Evolutionary conservation across 768 basidiomycete species (phyloP), one percentile per base, ranked within the genome.

Genomic region (Amanita phalloides): DNA sequence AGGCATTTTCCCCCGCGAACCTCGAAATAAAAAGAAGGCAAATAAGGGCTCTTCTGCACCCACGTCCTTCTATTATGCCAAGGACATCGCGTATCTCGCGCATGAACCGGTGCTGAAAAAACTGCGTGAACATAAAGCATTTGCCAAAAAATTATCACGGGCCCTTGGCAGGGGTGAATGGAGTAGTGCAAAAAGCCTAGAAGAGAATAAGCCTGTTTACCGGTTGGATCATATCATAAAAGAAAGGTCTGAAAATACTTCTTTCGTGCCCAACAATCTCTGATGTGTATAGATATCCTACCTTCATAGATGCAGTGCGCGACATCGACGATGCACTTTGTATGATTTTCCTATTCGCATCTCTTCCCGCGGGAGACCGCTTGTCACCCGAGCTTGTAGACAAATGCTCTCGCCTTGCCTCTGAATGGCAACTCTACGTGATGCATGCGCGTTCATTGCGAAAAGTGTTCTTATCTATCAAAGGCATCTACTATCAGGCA

Each of bases 1-100:
- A 97, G 94, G 95, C 10, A 95, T 99, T 61, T 97, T 95, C 66
- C 96, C 96, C 56, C 89, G 95, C 50, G 96, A 99, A 66, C 96
- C 96, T 23, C 81, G 82, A 43, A 84, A 80, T 68, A 82, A 81
- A 60, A 99, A 97, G 66, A 81, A 82, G 56, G 96, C 95, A 35
- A 98, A 98, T 72, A 98, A 96, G 66, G 96, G 95, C 1, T 95
- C 91, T 3, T 92, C 93, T 48, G 94, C 91, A 0, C 93, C 94
- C 3, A 92, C 96, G 1, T 91, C 93, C 2, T 99, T 98, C 71
- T 99, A 99, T 71, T 97, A 98, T 65, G 74, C 90, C 25, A 99
- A 99, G 70, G 96, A 99, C 64, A 95, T 99, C 57, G 88, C 90
- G 52, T 98, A 95, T 68, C 81, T 99, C 32, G 84, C 91, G 4